phyloP scores from a whole-genome alignment of 306 rosid genomes.

The Trifolium repens region DNA sequence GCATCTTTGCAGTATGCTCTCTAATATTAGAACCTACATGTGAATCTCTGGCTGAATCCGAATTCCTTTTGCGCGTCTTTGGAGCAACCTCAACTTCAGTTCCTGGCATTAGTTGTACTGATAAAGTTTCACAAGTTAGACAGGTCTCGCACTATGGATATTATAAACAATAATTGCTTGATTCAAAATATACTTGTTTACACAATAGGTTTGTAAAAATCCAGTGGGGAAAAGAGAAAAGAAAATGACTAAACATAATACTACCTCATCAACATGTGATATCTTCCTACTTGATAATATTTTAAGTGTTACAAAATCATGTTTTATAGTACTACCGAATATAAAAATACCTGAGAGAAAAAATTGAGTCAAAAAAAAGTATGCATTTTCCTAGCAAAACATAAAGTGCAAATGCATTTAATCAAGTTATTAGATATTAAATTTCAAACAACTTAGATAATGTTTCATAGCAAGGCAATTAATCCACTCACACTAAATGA shows the following conservation, averaged over 20 bases:
- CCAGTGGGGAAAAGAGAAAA: conserved; percentile 23
- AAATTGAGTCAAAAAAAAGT: conserved; percentile 4
- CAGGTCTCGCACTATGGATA: conserved; percentile 8
- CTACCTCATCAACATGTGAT: conserved; percentile 24
- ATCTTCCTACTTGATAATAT: conserved; percentile 27
- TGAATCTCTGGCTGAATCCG: conserved; percentile 50
- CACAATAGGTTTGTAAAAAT: conserved; percentile 17
- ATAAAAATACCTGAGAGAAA: conserved; percentile 18
- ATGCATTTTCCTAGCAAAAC: background rate
- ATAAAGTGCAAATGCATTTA: conserved; percentile 1
- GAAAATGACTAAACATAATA: conserved; percentile 27
- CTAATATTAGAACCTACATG: conserved; percentile 42
- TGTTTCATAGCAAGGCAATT: conserved; percentile 23
- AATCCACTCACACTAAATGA: background rate
- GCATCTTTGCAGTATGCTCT: conserved; percentile 57
- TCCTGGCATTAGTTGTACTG: conserved; percentile 92
- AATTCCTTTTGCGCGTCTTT: conserved; percentile 65
- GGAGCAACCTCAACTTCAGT: conserved; percentile 94
- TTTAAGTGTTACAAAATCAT: background rate
- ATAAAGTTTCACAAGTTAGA: conserved; percentile 45
- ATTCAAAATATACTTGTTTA: conserved; percentile 33
- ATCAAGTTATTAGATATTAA: conserved; percentile 13
- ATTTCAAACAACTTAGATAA: conserved; percentile 11
- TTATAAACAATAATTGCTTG: background rate
- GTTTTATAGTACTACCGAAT: conserved; percentile 31